These are phyloP conservation scores for Rhizopogon salebrosus DNA, from an alignment of 768 basidiomycete species.

Conservation along the genomic window DNA sequence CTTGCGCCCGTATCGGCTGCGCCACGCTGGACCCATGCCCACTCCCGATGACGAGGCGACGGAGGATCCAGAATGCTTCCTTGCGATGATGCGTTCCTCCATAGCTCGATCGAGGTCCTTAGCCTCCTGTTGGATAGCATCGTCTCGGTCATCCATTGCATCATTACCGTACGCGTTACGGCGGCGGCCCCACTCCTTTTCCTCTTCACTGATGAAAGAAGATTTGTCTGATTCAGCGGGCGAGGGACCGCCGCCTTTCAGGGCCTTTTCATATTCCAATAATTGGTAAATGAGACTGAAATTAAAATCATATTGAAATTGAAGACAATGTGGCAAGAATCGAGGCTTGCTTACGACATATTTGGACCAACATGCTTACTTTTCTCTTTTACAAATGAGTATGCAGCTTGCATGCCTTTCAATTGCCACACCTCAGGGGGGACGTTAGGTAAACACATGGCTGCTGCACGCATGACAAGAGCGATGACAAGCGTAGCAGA, in stretches of 20 bases:
- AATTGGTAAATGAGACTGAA: slow-evolving; percentile 88
- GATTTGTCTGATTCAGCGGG: slow-evolving; percentile 51
- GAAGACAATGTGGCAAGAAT: slow-evolving; percentile 15
- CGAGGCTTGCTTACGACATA: slow-evolving; percentile 71
- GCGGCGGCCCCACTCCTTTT: slow-evolving; percentile 77
- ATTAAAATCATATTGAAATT: slow-evolving; percentile 16
- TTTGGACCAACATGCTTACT: slow-evolving; percentile 87
- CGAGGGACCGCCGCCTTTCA: slow-evolving; percentile 47
- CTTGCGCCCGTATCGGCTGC: slow-evolving; percentile 62
- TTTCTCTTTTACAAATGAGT: slow-evolving; percentile 85
- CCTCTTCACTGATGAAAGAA: slow-evolving; percentile 53
- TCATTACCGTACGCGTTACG: slow-evolving; percentile 47
- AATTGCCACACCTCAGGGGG: slow-evolving; percentile 74
- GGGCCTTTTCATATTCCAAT: slow-evolving; percentile 80
- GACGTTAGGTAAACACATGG: slow-evolving; percentile 56
- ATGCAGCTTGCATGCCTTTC: slow-evolving; percentile 87
- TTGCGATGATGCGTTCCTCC: slow-evolving; percentile 76
- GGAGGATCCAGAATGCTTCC: slow-evolving; percentile 67
- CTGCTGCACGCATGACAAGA: slow-evolving; percentile 90
- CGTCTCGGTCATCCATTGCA: slow-evolving; percentile 45
- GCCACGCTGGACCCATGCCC: slow-evolving; percentile 67
- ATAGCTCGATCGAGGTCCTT: slow-evolving; percentile 80
- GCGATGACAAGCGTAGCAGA: slow-evolving; percentile 89
- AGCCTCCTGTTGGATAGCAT: slow-evolving; percentile 70
- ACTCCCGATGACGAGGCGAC: slow-evolving; percentile 45